Evolutionary conservation across 2,329 filamentous ascomycete genomes (phyloP).

Genomic region (Leptographium wingfieldii): DNA sequence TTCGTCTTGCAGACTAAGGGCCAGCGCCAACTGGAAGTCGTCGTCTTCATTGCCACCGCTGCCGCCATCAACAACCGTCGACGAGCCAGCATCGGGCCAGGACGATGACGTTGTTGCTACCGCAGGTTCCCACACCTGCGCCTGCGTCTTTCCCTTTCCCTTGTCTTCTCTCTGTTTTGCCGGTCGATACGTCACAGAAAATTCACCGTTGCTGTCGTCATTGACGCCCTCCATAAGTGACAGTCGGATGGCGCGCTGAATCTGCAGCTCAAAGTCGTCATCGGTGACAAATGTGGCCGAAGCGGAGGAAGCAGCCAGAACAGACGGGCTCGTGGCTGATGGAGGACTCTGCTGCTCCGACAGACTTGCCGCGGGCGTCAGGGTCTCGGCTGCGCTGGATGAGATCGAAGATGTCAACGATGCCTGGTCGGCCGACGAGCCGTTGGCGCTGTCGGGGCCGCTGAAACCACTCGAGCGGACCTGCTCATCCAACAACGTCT

Average conservation of each 20-base stretch:
- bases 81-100: neutral
- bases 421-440: conserved; percentile 2
- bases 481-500: conserved; percentile 46
- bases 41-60: conserved; percentile 28
- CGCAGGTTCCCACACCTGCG: neutral
- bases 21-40: conserved; percentile 47
- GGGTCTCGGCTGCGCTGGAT: conserved; percentile 26
- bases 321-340: neutral
- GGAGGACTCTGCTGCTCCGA: conserved; percentile 17
- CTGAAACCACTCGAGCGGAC: conserved; percentile 25
- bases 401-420: neutral
- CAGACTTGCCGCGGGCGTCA: conserved; percentile 43
- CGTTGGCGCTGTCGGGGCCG: neutral
- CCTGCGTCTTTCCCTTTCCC: neutral
- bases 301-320: neutral
- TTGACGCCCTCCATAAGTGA: conserved; percentile 45
- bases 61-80: neutral
- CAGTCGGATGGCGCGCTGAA: conserved; percentile 50
- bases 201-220: conserved; percentile 20
- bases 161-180: neutral
- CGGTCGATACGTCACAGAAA: conserved; percentile 26
- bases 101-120: conserved; percentile 2
- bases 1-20: conserved; percentile 46
- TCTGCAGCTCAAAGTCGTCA: conserved; percentile 45
- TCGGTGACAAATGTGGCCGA: conserved; percentile 9